These are phyloP conservation scores for Nakataea oryzae DNA, from an alignment of 2,329 filamentous ascomycete species.

Conservation along the genomic window DNA sequence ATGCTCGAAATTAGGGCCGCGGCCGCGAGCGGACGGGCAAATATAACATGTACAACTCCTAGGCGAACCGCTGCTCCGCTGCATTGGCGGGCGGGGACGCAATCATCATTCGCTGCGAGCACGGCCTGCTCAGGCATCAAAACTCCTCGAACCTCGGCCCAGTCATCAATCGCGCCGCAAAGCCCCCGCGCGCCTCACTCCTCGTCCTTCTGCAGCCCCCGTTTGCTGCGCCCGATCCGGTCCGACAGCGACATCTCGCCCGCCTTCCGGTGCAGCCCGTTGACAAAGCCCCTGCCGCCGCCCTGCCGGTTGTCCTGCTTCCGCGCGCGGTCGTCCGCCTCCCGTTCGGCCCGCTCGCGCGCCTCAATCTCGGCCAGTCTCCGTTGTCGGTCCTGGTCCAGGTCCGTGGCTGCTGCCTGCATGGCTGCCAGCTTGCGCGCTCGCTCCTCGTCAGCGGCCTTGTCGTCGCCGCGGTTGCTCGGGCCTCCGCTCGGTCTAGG, in stretches of 20 bases:
- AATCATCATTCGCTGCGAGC: neutral
- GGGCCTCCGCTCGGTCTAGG: neutral
- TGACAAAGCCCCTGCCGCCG: slow-evolving; percentile 52
- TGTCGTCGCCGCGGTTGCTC: slow-evolving; percentile 1
- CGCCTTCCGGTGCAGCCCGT: slow-evolving; percentile 49
- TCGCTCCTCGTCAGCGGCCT: slow-evolving; percentile 38
- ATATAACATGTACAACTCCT: neutral
- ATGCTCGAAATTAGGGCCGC: neutral
- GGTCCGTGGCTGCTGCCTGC: slow-evolving; percentile 58
- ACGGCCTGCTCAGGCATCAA: neutral
- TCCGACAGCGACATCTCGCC: slow-evolving; percentile 40
- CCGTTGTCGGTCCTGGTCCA: slow-evolving; percentile 60
- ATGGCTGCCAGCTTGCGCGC: slow-evolving; percentile 61
- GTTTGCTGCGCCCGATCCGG: slow-evolving; percentile 36
- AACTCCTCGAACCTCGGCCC: neutral
- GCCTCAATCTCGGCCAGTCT: slow-evolving; percentile 57
- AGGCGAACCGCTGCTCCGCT: no score
- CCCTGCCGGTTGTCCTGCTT: slow-evolving; percentile 48
- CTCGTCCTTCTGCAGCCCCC: neutral
- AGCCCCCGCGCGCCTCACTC: neutral
- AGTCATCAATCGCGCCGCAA: no score
- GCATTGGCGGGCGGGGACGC: no score
- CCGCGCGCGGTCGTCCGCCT: slow-evolving; percentile 56
- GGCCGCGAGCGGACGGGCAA: no score
- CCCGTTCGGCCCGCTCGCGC: slow-evolving; percentile 51